A percentile compares a stretch with the other conserved stretches of the same genome.
Conservation (phyloP, 257 asterid genomes). For the Nicotiana knightiana region DNA sequence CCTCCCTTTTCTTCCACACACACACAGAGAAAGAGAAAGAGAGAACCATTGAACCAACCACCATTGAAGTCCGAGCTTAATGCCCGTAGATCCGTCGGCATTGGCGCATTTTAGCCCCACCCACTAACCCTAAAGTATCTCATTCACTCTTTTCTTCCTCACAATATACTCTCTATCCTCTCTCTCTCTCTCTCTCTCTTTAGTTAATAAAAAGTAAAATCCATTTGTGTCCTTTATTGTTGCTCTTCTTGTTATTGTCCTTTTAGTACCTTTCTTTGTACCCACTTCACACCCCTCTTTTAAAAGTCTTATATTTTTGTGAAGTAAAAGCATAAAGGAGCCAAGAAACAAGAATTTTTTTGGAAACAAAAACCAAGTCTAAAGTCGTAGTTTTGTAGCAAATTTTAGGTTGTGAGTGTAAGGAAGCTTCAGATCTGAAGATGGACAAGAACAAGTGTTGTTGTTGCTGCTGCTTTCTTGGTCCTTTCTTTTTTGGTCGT, state of each 20-base stretch:
- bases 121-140: slow-evolving; percentile 7
- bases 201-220: not conserved
- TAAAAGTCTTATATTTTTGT: slow-evolving; percentile 12
- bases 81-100: slow-evolving; percentile 32
- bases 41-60: not conserved
- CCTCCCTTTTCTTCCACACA: slow-evolving; percentile 1
- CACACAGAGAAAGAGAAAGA: not conserved
- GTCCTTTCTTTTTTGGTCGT: slow-evolving; percentile 16
- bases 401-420: slow-evolving; percentile 11
- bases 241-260: not conserved
- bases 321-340: slow-evolving; percentile 14
- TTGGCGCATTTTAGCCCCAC: slow-evolving; percentile 28
- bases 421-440: slow-evolving; percentile 41
- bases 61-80: slow-evolving; percentile 18
- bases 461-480: slow-evolving; percentile 8
- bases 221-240: not conserved
- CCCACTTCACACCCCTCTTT: not conserved
- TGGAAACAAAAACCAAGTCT: not conserved
- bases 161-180: not conserved
- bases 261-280: slow-evolving; percentile 14
- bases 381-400: slow-evolving; percentile 17
- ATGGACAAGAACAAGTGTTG: slow-evolving; percentile 14
- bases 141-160: slow-evolving; percentile 2
- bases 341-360: slow-evolving; percentile 1
- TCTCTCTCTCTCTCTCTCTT: not conserved